Evolutionary conservation across 805 yeast species (phyloP).

Genomic region (Saccharomycopsis fibuligera): DNA sequence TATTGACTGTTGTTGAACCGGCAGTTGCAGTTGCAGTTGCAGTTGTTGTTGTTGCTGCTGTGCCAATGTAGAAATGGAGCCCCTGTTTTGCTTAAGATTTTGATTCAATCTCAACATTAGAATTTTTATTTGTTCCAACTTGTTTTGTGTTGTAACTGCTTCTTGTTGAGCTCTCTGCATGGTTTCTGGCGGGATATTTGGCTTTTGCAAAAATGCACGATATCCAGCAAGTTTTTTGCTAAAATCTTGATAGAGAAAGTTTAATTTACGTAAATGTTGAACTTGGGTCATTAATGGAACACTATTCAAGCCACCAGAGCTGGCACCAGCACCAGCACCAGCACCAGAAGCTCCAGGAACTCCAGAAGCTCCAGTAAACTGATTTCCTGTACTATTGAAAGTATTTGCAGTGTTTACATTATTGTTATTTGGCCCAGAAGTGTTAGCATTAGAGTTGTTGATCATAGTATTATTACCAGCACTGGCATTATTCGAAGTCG

Average conservation of each 20-base stretch:
- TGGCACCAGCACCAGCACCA: neutral
- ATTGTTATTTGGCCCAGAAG: conserved; percentile 1
- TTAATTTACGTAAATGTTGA: conserved; percentile 12
- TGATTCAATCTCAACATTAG: conserved; percentile 16
- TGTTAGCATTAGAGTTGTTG: conserved; percentile 1
- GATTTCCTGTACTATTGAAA: neutral
- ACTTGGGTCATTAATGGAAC: conserved; percentile 14
- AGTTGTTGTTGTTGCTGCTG: conserved; percentile 17
- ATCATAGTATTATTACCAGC: neutral
- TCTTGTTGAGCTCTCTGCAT: conserved; percentile 28
- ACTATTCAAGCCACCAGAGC: neutral
- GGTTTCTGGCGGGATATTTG: conserved; percentile 28
- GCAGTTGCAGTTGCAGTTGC: conserved; percentile 22
- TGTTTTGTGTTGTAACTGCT: conserved; percentile 27
- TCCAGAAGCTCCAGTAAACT: neutral
- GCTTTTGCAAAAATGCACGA: conserved; percentile 27
- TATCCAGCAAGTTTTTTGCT: conserved; percentile 23
- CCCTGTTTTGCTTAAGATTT: conserved; percentile 15
- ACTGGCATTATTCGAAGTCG: neutral
- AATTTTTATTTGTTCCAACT: conserved; percentile 25
- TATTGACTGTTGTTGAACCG: conserved; percentile 19
- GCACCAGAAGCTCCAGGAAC: neutral
- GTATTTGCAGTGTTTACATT: neutral
- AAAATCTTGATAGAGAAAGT: conserved; percentile 10
- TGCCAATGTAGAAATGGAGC: conserved; percentile 19